Evolutionary conservation across 805 yeast species (phyloP).

Genomic region (Nakazawaea pomicola): DNA sequence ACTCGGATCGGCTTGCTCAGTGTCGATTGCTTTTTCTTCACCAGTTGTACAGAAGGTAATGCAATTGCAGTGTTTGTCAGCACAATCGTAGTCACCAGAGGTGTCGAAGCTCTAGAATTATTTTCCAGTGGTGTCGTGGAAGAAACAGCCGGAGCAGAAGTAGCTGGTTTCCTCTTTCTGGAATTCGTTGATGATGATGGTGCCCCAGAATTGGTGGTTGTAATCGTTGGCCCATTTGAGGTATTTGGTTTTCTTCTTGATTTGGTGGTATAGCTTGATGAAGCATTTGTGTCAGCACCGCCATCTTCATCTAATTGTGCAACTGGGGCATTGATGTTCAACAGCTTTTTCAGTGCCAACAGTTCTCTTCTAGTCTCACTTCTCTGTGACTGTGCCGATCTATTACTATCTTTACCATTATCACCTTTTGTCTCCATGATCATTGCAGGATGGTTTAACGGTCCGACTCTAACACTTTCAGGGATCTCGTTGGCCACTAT

Average conservation of each 20-base stretch:
- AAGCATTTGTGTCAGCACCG: too few species aligned
- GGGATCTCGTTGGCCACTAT: constrained; percentile 76
- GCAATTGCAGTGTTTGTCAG: constrained; percentile 1
- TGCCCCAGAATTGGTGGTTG: too few species aligned
- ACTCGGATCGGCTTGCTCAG: too few species aligned
- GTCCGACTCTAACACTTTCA: constrained; percentile 68
- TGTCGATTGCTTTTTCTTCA: background rate
- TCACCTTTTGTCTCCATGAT: constrained; percentile 49
- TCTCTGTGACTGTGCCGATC: constrained; percentile 69
- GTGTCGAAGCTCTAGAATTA: constrained; percentile 6
- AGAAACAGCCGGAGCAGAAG: too few species aligned
- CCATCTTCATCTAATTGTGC: background rate
- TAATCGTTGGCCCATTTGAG: too few species aligned
- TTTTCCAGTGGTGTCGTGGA: too few species aligned
- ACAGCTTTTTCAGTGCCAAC: constrained; percentile 68
- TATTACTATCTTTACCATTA: constrained; percentile 36
- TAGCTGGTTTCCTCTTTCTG: constrained; percentile 6
- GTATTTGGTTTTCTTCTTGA: too few species aligned
- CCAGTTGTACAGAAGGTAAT: constrained; percentile 1
- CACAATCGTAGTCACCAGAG: constrained; percentile 1
- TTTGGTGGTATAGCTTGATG: too few species aligned
- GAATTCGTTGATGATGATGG: constrained; percentile 13
- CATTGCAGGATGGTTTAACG: constrained; percentile 88
- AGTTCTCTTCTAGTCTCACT: constrained; percentile 90
- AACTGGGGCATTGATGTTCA: constrained; percentile 33